Conservation (phyloP, 2,329 filamentous ascomycete genomes). For the Aciculosporium take region DNA sequence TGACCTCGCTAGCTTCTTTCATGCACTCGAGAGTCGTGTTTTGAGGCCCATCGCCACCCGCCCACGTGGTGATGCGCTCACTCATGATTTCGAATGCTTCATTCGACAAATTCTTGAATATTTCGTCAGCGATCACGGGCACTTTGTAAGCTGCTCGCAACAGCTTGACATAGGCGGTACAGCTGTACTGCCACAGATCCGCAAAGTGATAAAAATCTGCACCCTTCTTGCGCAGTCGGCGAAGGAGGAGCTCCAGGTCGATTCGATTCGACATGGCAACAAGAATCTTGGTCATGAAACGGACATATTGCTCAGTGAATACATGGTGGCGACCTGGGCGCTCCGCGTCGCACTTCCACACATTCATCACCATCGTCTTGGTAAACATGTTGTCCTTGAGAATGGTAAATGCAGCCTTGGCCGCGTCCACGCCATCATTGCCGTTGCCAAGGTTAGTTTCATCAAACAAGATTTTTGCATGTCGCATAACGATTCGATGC, state of each 20-base stretch:
- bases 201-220: conserved; percentile 56
- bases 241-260: conserved; percentile 64
- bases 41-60: conserved; percentile 23
- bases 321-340: conserved; percentile 76
- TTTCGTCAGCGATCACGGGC: conserved; percentile 33
- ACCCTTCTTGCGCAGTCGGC: conserved; percentile 67
- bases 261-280: conserved; percentile 59
- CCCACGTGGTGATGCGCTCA: conserved; percentile 42
- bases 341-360: conserved; percentile 89
- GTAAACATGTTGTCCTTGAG: conserved; percentile 65
- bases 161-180: conserved; percentile 37
- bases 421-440: conserved; percentile 43
- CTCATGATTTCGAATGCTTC: conserved; percentile 46
- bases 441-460: conserved; percentile 23
- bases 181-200: conserved; percentile 45
- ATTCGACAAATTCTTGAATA: conserved; percentile 36
- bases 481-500: conserved; percentile 73
- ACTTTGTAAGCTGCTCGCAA: conserved; percentile 36
- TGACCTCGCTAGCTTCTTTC: conserved; percentile 44
- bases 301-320: conserved; percentile 75
- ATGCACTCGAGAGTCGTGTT: conserved; percentile 36
- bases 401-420: conserved; percentile 66
- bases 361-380: conserved; percentile 87
- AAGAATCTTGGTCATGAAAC: conserved; percentile 64
- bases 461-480: conserved; percentile 42